A percentile compares a stretch with the other conserved stretches of the same genome.
phyloP scores from a whole-genome alignment of 192 early-diverging fungal genomes.

The Rhizoclosmatium sp. region DNA sequence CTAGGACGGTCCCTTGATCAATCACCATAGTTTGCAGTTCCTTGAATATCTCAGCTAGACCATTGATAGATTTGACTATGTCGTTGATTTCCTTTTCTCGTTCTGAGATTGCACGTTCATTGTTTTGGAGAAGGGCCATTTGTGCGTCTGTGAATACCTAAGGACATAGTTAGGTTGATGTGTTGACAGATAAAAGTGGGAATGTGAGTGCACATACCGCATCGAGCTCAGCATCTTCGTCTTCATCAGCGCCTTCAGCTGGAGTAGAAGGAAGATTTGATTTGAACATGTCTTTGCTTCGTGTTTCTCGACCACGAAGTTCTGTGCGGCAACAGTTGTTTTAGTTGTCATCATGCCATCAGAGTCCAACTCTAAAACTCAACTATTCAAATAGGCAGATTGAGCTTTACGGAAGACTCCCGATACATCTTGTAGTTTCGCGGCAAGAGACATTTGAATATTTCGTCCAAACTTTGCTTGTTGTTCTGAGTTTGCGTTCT shows the following conservation, averaged over 20 bases:
- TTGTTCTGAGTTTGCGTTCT: constrained; percentile 36
- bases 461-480: constrained; percentile 80
- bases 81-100: constrained; percentile 92
- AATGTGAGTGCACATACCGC: constrained; percentile 41
- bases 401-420: constrained; percentile 85
- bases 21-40: constrained; percentile 96
- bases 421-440: constrained; percentile 88
- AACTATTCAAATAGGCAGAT: constrained; percentile 86
- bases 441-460: constrained; percentile 89
- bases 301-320: constrained; percentile 48
- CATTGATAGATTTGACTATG: constrained; percentile 90
- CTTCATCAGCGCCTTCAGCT: constrained; percentile 8
- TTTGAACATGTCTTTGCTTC: constrained; percentile 49
- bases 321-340: constrained; percentile 34
- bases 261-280: constrained; percentile 31
- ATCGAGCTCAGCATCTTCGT: constrained; percentile 52
- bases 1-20: constrained; percentile 95
- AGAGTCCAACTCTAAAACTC: constrained; percentile 21
- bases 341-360: too few species aligned
- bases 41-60: constrained; percentile 89
- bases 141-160: constrained; percentile 91
- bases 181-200: not conserved
- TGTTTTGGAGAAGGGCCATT: constrained; percentile 75
- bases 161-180: not conserved
- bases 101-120: constrained; percentile 78